phyloP scores from a whole-genome alignment of 306 rosid genomes.

The Vicia villosa region DNA sequence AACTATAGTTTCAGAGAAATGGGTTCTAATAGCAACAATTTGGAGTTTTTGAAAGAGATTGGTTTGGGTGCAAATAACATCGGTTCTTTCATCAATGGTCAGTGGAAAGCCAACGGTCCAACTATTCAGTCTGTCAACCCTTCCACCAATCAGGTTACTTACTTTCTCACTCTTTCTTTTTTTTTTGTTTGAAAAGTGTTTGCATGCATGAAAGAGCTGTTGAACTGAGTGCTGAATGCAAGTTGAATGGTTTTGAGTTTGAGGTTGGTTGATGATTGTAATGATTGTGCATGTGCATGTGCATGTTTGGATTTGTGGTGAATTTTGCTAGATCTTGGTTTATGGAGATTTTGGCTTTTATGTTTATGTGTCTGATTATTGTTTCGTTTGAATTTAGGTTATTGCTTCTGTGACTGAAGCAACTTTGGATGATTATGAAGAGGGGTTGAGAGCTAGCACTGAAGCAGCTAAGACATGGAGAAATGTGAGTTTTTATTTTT shows the following conservation, averaged over 20 bases:
- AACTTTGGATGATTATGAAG: conserved; percentile 77
- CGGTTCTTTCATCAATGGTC: conserved; percentile 71
- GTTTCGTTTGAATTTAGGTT: conserved; percentile 55
- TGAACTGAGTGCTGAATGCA: background rate
- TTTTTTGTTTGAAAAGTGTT: background rate
- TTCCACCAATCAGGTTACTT: conserved; percentile 68
- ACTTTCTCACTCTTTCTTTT: background rate
- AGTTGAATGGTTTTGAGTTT: conserved; percentile 1
- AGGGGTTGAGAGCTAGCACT: conserved; percentile 72
- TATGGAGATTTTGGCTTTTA: background rate
- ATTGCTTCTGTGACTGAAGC: conserved; percentile 84
- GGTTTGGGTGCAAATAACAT: conserved; percentile 65
- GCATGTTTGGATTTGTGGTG: background rate
- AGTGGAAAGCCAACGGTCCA: conserved; percentile 51
- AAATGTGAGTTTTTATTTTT: conserved; percentile 56
- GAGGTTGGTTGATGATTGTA: conserved; percentile 21
- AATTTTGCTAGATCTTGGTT: background rate
- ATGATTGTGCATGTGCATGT: background rate
- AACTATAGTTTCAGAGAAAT: conserved; percentile 46
- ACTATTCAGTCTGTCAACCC: conserved; percentile 62
- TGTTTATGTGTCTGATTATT: conserved; percentile 13
- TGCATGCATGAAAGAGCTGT: too few species aligned
- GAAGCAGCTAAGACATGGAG: conserved; percentile 89
- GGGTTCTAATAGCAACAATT: conserved; percentile 55
- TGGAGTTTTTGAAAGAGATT: conserved; percentile 61